Base-by-base conservation (phyloP, 1,284 basidiomycete genomes). In the Trichosporon inkin region DNA sequence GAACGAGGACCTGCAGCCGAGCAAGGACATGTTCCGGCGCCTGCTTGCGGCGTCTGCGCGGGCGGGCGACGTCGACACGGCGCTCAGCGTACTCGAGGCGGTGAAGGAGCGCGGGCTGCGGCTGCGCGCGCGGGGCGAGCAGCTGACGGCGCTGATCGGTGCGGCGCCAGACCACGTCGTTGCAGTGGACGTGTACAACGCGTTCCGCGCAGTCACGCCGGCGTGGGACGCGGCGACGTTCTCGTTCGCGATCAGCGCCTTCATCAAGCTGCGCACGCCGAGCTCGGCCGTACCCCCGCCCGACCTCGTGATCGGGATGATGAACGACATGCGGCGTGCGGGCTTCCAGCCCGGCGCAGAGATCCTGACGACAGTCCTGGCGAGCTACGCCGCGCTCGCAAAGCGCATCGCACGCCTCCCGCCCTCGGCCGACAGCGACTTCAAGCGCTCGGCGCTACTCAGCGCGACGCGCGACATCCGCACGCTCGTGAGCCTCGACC, bases 271-370 rank as follows among this genome's bases (percentile, higher is more conserved):
- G 53, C 79, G 81, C 19, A 84, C 85, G 63, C 61, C 70, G 68
- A 49, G 62, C 61, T 71, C 75, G 66, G 63, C 69, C 41, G 74
- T 83, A 7, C 83, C 86, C 1, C 82, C 86, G 4, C 80, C 86
- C 19, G 81, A 82, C 40, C 81, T 85, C 49, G 89, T 91, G 70
- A 86, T 92, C 73, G 82, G 84, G 56, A 88, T 97, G 65, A 82
- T 95, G 62, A 80, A 82, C 54, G 91, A 96, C 78, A 94, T 97
- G 90, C 86, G 85, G 10, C 73, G 77, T 2, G 83, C 84, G 0
- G 86, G 87, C 13, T 77, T 85, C 63, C 79, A 80, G 0, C 82
- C 88, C 19, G 82, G 84, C 0, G 75, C 82, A 0, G 76, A 83
- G 32, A 84, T 89, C 13, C 91, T 95, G 73, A 87, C 86, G 16